A percentile compares a stretch with the other conserved stretches of the same genome.
Conservation (phyloP, 169 alveolate genomes). For the Perkinsus chesapeaki region DNA sequence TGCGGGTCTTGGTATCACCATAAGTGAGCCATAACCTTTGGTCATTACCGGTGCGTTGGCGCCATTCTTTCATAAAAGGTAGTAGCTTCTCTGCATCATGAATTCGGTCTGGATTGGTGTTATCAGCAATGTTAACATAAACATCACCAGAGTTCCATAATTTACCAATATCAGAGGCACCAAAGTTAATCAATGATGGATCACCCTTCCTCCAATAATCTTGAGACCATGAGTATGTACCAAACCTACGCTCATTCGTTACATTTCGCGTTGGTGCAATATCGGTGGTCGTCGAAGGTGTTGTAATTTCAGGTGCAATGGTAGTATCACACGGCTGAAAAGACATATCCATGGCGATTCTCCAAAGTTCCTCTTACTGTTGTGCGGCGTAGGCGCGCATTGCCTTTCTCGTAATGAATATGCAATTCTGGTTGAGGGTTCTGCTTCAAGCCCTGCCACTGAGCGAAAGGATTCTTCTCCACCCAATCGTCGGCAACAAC, state of each 20-base stretch:
- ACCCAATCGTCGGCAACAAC: neutral
- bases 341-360: too few relatives aligned
- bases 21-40: neutral
- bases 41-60: neutral
- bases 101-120: neutral
- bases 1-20: neutral
- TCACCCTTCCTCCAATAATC: neutral
- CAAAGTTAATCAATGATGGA: neutral
- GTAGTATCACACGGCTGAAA: too few relatives aligned
- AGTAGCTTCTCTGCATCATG: neutral
- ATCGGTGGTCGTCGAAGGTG: too few relatives aligned
- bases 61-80: neutral
- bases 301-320: too few relatives aligned
- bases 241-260: neutral
- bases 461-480: neutral
- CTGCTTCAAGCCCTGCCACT: neutral
- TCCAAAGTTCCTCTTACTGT: too few relatives aligned
- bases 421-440: too few relatives aligned
- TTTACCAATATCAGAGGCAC: neutral
- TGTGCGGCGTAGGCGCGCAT: too few relatives aligned
- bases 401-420: too few relatives aligned
- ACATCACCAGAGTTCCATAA: neutral
- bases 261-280: too few relatives aligned
- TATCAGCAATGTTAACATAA: neutral
- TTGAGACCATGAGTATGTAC: neutral